Base-by-base conservation (phyloP, 306 rosid species). In the Medicago arabica region DNA sequence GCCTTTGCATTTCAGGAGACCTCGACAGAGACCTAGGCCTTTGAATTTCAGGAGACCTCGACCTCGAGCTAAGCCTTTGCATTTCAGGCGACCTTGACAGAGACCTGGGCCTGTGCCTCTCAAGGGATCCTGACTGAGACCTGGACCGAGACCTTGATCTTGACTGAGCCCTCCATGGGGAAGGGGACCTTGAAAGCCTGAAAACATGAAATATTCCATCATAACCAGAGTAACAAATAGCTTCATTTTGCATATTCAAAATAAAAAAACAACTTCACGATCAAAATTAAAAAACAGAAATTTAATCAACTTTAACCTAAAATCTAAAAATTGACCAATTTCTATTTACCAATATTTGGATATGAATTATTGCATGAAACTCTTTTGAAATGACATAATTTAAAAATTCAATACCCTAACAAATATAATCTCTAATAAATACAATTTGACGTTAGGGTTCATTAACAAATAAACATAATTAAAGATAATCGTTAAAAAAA, bases 121-220 rank as follows among this genome's bases (percentile, higher is more conserved):
- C 49, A 44, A 44, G 1, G 8, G 93, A 81, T 77, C 84, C 78
- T n/a, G 97, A 84, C 25, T 10, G 60, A 28, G 65, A 59, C 75
- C 90, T 65, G 0, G 91, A 87, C 72, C 89, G 85, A 0, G 97
- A 88, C 72, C 89, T 87, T 0, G 97, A 88, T 19, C 87, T 75
- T 12, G 97, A 92, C 64, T 84, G 96, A 74, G 90, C 93, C 84
- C 88, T 86, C 91, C 88, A 82, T 3, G 96, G 96, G 18, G 97
- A 89, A 60, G 93, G 93, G 23, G 97, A 92, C 72, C 85, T 86
- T 58, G 99, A 92, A 80, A 75, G 62, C 87, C 98, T 95, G 85
- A 25, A 34, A 34, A 34, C 5, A 5, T 34, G 38, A 34, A 53
- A 53, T 4, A 80, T 21, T 68, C 36, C 58, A 75, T 67, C 21